Evolutionary conservation across 73 alveolate species (phyloP), one percentile per base, ranked within the genome.

Genomic region (Effrenium voratum): DNA sequence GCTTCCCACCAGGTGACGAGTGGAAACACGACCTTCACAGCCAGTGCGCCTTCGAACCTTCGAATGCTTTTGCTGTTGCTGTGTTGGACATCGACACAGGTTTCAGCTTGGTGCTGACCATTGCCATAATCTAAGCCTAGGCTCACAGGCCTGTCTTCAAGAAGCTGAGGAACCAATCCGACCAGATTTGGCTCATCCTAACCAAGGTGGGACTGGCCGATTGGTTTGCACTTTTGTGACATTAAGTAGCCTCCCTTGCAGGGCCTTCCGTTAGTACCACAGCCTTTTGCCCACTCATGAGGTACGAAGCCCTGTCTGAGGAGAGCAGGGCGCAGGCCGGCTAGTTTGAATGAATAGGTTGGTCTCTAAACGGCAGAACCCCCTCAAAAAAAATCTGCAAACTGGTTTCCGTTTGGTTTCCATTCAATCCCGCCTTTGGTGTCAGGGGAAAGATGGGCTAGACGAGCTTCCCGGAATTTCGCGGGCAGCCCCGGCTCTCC

Each of bases 11-110:
- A 88, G 97, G 97, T 24, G 97, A 90, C 47, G 97, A 90, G 80
- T 90, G 97, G 97, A 90, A 90, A 46, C 86, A 90, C 12, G 87
- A 90, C 47, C 97, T 90, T n/a, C 57, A 90, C 87, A 90, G 76
- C 50, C 43, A 16, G 95, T 88, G 95, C 55, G 47, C 94, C 46
- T 4, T 30, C 38, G 32, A 15, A 49, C 8, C 28, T 32, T 32
- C 28, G 77, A 32, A 22, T 66, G 41, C 77, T 24, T 26, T n/a
- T 36, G 40, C 12, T 30, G 41, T 26, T 32, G 2, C 40, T 66
- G 41, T 40, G 5, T 66, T 24, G 28, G 77, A 66, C 40, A 66
- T 52, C 26, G 19, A 52, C 8, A 52, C 63, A 52, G 63, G 19
- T 19, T 19, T 8, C 26, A 32, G 28, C 75, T 60, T 60, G 40